Evolutionary conservation across 164 flowering plant genomes (phyloP).

Genomic region (Stephania yunnanensis): DNA sequence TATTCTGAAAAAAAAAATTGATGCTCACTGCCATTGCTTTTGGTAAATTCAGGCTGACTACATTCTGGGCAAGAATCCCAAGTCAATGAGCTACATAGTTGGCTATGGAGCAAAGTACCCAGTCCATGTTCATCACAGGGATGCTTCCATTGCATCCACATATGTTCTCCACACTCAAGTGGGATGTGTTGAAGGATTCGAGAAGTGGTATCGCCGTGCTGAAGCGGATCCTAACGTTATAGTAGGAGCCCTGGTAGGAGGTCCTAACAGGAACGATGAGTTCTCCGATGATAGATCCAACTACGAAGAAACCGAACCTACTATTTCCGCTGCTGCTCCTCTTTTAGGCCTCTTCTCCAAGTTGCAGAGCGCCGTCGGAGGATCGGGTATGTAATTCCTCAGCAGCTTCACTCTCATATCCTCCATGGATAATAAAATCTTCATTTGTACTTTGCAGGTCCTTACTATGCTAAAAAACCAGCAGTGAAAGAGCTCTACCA

Average conservation of each 20-base stretch:
- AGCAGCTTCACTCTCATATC: too few species aligned
- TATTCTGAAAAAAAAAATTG: background rate
- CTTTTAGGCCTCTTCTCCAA: conserved; percentile 77
- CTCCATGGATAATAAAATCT: background rate
- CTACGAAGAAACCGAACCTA: conserved; percentile 76
- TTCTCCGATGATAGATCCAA: conserved; percentile 54
- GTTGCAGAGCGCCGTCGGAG: conserved; percentile 30
- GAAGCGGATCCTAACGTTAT: conserved; percentile 64
- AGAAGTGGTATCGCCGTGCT: conserved; percentile 50
- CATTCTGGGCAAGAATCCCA: conserved; percentile 84
- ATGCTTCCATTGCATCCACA: conserved; percentile 61
- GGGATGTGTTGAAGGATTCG: conserved; percentile 72
- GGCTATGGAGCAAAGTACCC: conserved; percentile 71
- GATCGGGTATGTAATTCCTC: conserved; percentile 16
- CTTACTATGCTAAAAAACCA: background rate
- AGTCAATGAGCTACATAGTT: conserved; percentile 70
- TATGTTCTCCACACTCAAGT: conserved; percentile 24
- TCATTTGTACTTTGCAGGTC: conserved; percentile 7
- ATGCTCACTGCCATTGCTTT: background rate
- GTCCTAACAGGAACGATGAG: conserved; percentile 61
- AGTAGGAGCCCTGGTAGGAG: conserved; percentile 80
- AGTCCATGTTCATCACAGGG: conserved; percentile 69
- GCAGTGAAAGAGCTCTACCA: background rate
- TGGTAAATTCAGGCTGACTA: conserved; percentile 57
- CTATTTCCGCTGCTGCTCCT: conserved; percentile 58